Evolutionary conservation across 1,139 yeast genomes (phyloP).

Genomic region (Sugiyamaella novakii): DNA sequence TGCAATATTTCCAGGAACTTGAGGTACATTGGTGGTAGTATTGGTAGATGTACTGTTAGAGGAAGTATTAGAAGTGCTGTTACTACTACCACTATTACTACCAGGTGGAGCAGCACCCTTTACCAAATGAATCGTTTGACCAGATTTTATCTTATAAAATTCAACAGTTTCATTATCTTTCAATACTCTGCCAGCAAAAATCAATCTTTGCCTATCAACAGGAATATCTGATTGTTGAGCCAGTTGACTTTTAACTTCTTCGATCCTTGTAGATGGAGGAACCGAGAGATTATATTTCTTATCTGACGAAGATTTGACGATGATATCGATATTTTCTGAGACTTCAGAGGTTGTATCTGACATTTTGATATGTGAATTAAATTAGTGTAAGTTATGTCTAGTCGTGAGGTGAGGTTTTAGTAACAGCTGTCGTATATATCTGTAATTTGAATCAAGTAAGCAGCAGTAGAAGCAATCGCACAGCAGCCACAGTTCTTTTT

Average conservation of each 20-base stretch:
- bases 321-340: conserved; percentile 11
- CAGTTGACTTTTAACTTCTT: conserved; percentile 67
- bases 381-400: too few relatives aligned
- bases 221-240: conserved; percentile 65
- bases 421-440: not conserved
- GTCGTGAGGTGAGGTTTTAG: not conserved
- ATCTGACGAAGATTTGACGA: conserved; percentile 63
- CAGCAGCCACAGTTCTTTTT: too few relatives aligned
- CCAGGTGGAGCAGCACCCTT: conserved; percentile 53
- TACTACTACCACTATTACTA: conserved; percentile 30
- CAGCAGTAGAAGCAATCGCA: too few relatives aligned
- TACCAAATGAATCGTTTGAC: conserved; percentile 87
- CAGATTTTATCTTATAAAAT: conserved; percentile 77
- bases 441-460: not conserved
- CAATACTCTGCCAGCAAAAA: conserved; percentile 90
- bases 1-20: conserved; percentile 72
- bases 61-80: conserved; percentile 29
- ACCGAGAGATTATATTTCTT: conserved; percentile 70
- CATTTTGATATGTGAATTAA: too few relatives aligned
- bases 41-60: conserved; percentile 28
- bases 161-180: conserved; percentile 78
- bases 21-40: conserved; percentile 33
- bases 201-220: conserved; percentile 77
- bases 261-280: conserved; percentile 57
- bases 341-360: conserved; percentile 1